Conservation (phyloP, 108 stramenopile species). For the Thalassiosira profunda region DNA sequence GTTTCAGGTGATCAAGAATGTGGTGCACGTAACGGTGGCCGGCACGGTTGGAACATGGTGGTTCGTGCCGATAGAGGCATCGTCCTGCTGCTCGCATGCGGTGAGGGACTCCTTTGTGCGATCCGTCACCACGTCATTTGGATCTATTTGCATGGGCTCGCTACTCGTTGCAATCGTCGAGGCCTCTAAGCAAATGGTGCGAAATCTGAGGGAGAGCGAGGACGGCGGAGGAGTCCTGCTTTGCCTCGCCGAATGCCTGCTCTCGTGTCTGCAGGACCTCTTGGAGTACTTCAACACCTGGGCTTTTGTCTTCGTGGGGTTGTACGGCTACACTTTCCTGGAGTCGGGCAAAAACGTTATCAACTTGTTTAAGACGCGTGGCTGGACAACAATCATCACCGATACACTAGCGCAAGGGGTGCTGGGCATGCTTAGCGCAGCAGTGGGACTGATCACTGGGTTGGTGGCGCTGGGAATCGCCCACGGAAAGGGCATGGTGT, state of each 20-base stretch:
- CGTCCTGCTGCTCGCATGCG: no score
- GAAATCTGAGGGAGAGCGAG: slow-evolving; percentile 65
- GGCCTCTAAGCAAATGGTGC: slow-evolving; percentile 71
- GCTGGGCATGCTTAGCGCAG: slow-evolving; percentile 72
- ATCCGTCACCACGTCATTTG: slow-evolving; percentile 72
- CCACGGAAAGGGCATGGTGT: slow-evolving; percentile 53
- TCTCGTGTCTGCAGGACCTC: slow-evolving; percentile 68
- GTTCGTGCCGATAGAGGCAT: slow-evolving; percentile 59
- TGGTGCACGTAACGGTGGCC: slow-evolving; percentile 87
- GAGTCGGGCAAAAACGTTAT: slow-evolving; percentile 76
- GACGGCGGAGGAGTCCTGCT: slow-evolving; percentile 62
- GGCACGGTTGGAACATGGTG: slow-evolving; percentile 94
- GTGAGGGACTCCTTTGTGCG: slow-evolving; percentile 52
- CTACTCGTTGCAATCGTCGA: slow-evolving; percentile 86
- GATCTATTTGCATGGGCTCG: slow-evolving; percentile 93
- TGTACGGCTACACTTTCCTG: slow-evolving; percentile 84
- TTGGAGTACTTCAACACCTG: slow-evolving; percentile 76
- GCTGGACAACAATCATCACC: slow-evolving; percentile 89
- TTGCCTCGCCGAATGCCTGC: slow-evolving; percentile 67
- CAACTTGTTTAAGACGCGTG: slow-evolving; percentile 82
- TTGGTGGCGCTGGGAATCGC: slow-evolving; percentile 58
- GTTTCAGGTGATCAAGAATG: slow-evolving; percentile 77
- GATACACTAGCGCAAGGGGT: slow-evolving; percentile 88
- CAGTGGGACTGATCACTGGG: slow-evolving; percentile 80
- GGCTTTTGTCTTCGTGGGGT: slow-evolving; percentile 91